Evolutionary conservation across 148 eudicot species (phyloP).

Genomic region (Camellia granthamiana): DNA sequence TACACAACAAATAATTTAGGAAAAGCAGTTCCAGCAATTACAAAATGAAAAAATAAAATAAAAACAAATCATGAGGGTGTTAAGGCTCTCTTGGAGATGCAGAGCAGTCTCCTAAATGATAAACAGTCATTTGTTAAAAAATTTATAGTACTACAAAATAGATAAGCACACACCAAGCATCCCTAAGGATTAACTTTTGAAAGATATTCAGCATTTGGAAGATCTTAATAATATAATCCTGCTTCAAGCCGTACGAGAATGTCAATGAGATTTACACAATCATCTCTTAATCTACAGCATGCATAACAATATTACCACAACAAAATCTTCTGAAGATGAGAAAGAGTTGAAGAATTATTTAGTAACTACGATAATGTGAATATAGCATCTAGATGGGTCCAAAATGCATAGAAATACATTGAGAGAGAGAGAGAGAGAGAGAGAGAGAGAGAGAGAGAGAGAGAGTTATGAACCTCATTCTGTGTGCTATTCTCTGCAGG

Average conservation of each 20-base stretch:
- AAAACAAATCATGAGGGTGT: neutral
- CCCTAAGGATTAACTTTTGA: neutral
- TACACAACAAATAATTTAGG: neutral
- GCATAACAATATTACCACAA: neutral
- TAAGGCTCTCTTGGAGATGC: neutral
- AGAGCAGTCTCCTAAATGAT: neutral
- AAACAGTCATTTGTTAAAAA: neutral
- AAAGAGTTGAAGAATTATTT: neutral
- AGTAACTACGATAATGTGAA: too few relatives aligned
- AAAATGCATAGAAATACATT: neutral
- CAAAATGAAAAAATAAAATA: neutral
- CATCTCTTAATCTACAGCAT: neutral
- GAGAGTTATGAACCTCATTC: slow-evolving; percentile 52
- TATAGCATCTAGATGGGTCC: neutral
- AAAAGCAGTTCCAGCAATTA: neutral
- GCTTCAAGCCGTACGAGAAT: neutral
- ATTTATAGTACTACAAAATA: neutral
- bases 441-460: slow-evolving; percentile 22
- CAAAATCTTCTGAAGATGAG: neutral
- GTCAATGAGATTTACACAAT: neutral
- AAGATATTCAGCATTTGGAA: neutral
- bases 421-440: slow-evolving; percentile 23
- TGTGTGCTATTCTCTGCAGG: slow-evolving; percentile 59
- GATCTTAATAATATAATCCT: neutral
- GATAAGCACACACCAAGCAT: neutral